These are phyloP conservation scores for Abrus pulchellus DNA, from an alignment of 306 rosid genomes.

Conservation along the genomic window DNA sequence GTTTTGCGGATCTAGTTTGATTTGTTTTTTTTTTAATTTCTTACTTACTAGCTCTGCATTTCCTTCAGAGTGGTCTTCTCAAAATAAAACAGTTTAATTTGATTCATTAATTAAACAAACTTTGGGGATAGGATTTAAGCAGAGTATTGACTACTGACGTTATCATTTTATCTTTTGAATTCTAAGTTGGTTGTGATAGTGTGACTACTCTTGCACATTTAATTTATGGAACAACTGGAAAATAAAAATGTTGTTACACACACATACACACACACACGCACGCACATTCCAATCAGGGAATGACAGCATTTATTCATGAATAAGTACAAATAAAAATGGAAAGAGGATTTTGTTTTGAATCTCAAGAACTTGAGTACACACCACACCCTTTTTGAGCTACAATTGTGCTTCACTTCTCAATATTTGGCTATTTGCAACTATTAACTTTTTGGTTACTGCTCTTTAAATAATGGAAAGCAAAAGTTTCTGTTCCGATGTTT, in stretches of 20 bases:
- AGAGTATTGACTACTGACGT: slow-evolving; percentile 26
- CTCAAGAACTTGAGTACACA: slow-evolving; percentile 9
- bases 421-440: neutral
- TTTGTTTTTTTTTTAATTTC: neutral
- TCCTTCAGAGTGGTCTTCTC: slow-evolving; percentile 24
- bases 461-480: slow-evolving; percentile 23
- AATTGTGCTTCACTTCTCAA: slow-evolving; percentile 13
- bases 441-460: slow-evolving; percentile 9
- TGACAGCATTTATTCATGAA: slow-evolving; percentile 4
- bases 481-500: slow-evolving; percentile 18
- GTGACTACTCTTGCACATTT: neutral
- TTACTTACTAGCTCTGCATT: neutral
- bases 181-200: slow-evolving; percentile 14
- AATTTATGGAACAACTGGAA: neutral
- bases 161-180: neutral
- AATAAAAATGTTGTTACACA: slow-evolving; percentile 1
- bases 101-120: slow-evolving; percentile 9
- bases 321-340: neutral
- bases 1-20: slow-evolving; percentile 40
- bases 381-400: slow-evolving; percentile 28
- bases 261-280: neutral
- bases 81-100: slow-evolving; percentile 28
- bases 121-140: slow-evolving; percentile 13
- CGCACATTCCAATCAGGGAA: neutral
- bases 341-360: neutral